Conservation (phyloP, 169 alveolate species). For the Babesia ovis region DNA sequence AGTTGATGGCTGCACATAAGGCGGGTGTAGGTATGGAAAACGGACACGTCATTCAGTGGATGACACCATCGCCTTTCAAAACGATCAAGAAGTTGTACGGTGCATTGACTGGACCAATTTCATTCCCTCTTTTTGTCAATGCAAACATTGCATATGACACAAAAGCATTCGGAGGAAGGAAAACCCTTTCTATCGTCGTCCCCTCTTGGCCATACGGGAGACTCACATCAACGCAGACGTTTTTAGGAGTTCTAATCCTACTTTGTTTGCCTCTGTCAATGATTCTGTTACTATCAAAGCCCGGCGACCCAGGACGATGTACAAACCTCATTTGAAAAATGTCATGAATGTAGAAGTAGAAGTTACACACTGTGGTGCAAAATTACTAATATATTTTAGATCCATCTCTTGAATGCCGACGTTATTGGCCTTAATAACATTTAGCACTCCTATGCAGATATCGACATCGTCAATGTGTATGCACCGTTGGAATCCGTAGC, state of each 20-base stretch:
- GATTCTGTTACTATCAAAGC: conserved; percentile 29
- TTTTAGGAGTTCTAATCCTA: conserved; percentile 19
- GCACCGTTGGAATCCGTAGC: conserved; percentile 24
- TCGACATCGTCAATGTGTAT: conserved; percentile 19
- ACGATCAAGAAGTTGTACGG: conserved; percentile 81
- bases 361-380: background rate
- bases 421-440: background rate
- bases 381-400: no score
- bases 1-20: background rate
- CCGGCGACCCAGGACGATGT: conserved; percentile 22
- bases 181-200: conserved; percentile 63
- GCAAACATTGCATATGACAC: conserved; percentile 71
- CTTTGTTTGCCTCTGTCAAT: conserved; percentile 22
- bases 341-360: background rate
- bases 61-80: conserved; percentile 80
- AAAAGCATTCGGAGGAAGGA: conserved; percentile 72
- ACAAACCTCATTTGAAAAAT: conserved; percentile 33
- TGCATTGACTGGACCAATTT: conserved; percentile 65
- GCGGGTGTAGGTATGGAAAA: conserved; percentile 81
- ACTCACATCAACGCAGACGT: conserved; percentile 17
- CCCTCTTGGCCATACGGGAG: conserved; percentile 55
- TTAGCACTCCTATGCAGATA: conserved; percentile 16
- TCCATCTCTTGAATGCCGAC: no score
- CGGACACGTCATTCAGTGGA: conserved; percentile 84
- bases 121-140: conserved; percentile 72